Percentiles rank a stretch among this genome's conserved stretches.
phyloP scores from a whole-genome alignment of 2,329 filamentous ascomycete species.

The Taxawa tesnikishii region DNA sequence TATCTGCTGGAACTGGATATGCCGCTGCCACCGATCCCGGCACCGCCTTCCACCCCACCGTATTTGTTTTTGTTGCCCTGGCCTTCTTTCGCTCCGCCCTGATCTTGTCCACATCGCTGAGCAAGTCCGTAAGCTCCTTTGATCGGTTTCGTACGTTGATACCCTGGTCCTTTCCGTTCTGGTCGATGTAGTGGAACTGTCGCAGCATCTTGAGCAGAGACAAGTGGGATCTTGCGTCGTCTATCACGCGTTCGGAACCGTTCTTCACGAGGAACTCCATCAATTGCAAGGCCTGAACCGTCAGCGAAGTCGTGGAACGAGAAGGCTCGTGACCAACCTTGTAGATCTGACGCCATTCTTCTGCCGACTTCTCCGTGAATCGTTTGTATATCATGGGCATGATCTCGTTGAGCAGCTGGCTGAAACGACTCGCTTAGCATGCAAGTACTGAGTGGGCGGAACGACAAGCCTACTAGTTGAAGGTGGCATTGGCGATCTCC shows the following conservation, averaged over 20 bases:
- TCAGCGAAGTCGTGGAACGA: slow-evolving; percentile 9
- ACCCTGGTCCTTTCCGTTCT: slow-evolving; percentile 95
- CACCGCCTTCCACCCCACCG: slow-evolving; percentile 79
- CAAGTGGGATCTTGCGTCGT: slow-evolving; percentile 90
- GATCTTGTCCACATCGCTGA: slow-evolving; percentile 84
- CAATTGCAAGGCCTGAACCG: slow-evolving; percentile 59
- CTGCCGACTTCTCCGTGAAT: slow-evolving; percentile 94
- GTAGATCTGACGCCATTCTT: slow-evolving; percentile 99
- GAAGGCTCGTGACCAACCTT: slow-evolving; percentile 46
- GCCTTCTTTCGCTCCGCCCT: slow-evolving; percentile 72
- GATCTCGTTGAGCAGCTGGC: slow-evolving; percentile 94
- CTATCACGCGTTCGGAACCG: slow-evolving; percentile 91
- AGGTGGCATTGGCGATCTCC: slow-evolving; percentile 94
- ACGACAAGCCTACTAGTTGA: slow-evolving; percentile 71
- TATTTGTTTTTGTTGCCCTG: slow-evolving; percentile 86
- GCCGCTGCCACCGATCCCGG: slow-evolving; percentile 44
- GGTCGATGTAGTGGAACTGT: slow-evolving; percentile 93
- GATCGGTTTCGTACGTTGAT: slow-evolving; percentile 95
- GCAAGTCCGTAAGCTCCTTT: slow-evolving; percentile 88
- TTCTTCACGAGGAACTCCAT: slow-evolving; percentile 97
- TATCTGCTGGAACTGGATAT: slow-evolving; percentile 50
- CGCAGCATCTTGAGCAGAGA: slow-evolving; percentile 95
- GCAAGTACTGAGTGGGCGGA: background rate
- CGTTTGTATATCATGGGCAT: slow-evolving; percentile 99
- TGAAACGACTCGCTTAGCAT: slow-evolving; percentile 25